Percentiles rank a stretch among this genome's conserved stretches.
These are phyloP conservation scores for Esteya vermicola DNA, from an alignment of 2,329 filamentous ascomycete species.

Conservation along the genomic window DNA sequence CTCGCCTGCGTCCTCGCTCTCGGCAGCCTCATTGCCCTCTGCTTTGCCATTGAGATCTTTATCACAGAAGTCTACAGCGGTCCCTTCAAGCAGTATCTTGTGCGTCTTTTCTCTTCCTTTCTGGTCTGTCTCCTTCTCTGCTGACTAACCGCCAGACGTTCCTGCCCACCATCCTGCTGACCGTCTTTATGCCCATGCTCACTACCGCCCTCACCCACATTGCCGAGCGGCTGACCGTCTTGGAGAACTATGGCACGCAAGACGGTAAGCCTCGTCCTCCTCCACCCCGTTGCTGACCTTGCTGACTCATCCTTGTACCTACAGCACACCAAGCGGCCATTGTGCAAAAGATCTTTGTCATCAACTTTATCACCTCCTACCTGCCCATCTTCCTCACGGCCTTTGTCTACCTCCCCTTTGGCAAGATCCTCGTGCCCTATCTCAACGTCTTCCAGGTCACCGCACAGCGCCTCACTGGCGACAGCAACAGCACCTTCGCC, in stretches of 20 bases:
- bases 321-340: conserved; percentile 66
- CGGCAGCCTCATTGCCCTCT: conserved; percentile 69
- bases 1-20: conserved; percentile 56
- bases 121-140: not conserved
- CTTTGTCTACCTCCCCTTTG: conserved; percentile 75
- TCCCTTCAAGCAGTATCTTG: conserved; percentile 71
- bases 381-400: conserved; percentile 62
- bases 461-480: conserved; percentile 60
- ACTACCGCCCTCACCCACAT: conserved; percentile 60
- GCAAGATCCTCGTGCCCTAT: conserved; percentile 67
- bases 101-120: conserved; percentile 23
- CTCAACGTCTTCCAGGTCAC: conserved; percentile 68
- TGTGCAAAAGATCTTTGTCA: conserved; percentile 83
- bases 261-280: conserved; percentile 33
- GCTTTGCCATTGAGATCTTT: conserved; percentile 90
- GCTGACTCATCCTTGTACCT: too few species aligned
- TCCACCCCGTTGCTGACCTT: not conserved
- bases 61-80: conserved; percentile 88
- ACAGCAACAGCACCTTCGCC: conserved; percentile 42
- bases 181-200: conserved; percentile 64
- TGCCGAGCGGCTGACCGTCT: conserved; percentile 62
- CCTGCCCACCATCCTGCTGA: conserved; percentile 78
- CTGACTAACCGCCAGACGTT: conserved; percentile 37
- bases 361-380: conserved; percentile 73
- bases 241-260: conserved; percentile 85